A percentile compares a stretch with the other conserved stretches of the same genome.
Evolutionary conservation across 169 alveolate species (phyloP).

Genomic region (Fabrea salina): DNA sequence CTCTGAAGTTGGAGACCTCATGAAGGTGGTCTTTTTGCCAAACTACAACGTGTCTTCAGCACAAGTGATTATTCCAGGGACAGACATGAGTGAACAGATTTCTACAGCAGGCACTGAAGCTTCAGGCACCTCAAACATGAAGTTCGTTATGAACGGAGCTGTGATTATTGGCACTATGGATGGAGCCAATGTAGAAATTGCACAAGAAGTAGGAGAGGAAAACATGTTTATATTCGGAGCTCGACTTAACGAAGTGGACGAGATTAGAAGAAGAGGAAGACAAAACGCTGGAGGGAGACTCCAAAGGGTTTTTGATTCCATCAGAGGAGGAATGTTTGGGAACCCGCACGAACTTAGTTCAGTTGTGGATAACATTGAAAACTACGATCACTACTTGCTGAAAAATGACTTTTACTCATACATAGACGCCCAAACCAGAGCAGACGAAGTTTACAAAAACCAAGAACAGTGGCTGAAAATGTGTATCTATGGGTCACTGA

Average conservation of each 20-base stretch:
- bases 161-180: conserved; percentile 94
- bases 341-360: conserved; percentile 40
- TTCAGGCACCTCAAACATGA: conserved; percentile 94
- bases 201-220: conserved; percentile 91
- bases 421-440: conserved; percentile 83
- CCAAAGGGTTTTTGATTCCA: conserved; percentile 84
- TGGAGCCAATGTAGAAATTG: conserved; percentile 96
- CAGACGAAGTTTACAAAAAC: conserved; percentile 83
- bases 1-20: conserved; percentile 79
- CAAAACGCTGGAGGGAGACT: conserved; percentile 68
- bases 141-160: conserved; percentile 94
- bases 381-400: conserved; percentile 79
- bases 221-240: conserved; percentile 94
- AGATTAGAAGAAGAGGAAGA: conserved; percentile 49
- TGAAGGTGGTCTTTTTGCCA: conserved; percentile 90
- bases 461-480: conserved; percentile 78
- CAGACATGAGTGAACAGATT: conserved; percentile 92
- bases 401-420: conserved; percentile 86
- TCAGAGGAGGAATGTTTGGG: conserved; percentile 80
- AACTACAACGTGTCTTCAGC: conserved; percentile 93
- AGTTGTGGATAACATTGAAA: conserved; percentile 68
- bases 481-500: conserved; percentile 81
- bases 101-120: conserved; percentile 97
- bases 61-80: conserved; percentile 91
- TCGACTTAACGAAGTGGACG: conserved; percentile 80